Evolutionary conservation across 2,329 filamentous ascomycete genomes (phyloP).

Genomic region (Stagonosporopsis chrysanthemi): DNA sequence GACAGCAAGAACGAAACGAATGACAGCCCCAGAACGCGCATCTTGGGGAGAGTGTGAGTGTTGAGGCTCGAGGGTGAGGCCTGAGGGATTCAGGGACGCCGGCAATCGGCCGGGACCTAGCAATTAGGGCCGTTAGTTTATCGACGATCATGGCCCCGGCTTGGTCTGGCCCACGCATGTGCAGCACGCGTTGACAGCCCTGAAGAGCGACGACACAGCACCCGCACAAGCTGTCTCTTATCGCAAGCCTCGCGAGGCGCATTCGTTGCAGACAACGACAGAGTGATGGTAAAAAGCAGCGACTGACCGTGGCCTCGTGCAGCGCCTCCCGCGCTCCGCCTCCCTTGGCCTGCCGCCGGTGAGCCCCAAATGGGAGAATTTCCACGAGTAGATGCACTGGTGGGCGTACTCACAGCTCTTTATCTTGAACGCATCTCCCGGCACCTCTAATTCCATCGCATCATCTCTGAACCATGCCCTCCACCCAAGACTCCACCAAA

Average conservation of each 20-base stretch:
- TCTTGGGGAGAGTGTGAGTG: constrained; percentile 20
- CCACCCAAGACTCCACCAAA: background rate
- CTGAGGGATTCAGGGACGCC: constrained; percentile 16
- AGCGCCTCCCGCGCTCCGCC: constrained; percentile 15
- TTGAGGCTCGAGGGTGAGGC: constrained; percentile 4
- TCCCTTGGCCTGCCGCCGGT: constrained; percentile 13
- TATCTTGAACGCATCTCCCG: background rate
- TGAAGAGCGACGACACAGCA: background rate
- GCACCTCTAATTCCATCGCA: background rate
- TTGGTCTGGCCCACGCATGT: constrained; percentile 3
- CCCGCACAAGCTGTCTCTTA: background rate
- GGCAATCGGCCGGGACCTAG: constrained; percentile 3
- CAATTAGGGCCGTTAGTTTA: constrained; percentile 1
- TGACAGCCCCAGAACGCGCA: constrained; percentile 17
- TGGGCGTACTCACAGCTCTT: background rate
- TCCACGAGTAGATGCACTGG: constrained; percentile 4
- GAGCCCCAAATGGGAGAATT: constrained; percentile 3
- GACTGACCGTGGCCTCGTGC: constrained; percentile 7
- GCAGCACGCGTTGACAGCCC: background rate
- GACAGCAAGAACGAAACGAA: constrained; percentile 22
- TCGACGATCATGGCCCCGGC: constrained; percentile 2
- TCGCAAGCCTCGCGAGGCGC: background rate
- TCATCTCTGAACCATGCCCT: background rate
- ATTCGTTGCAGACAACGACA: background rate
- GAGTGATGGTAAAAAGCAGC: background rate